Evolutionary conservation across 345 rosid species (phyloP), one percentile per base, ranked within the genome.

Genomic region (Eucalyptus sp.): DNA sequence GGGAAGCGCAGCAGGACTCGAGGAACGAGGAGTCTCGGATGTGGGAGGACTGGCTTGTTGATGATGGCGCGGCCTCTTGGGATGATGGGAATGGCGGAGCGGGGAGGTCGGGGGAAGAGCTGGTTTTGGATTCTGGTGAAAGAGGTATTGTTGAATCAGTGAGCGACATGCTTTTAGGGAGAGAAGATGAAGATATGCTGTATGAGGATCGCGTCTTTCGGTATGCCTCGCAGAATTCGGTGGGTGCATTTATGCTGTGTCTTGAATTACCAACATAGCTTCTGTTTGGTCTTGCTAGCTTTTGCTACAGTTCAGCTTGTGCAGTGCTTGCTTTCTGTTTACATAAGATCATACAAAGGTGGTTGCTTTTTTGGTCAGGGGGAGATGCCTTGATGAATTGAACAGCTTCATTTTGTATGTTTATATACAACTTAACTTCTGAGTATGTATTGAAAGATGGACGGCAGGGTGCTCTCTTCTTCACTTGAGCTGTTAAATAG

Each of bases 31-130:
- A 93, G 92, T 93, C 94, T 51, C 92, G 97, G 90, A 94, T 94
- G 88, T 97, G 99, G 99, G 99, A 97, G 94, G 99, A 97, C 84
- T 97, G 99, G 99, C 92, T 97, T 87, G 93, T 93, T 85, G 96
- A 94, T 86, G 95, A 93, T 64, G 86, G 87, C 89, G 71, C 89
- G 86, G 91, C 93, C 50, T 92, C 95, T 87, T 93, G 96, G 96
- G 94, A 91, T 79, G 93, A 93, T 33, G 94, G 92, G 90, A 93
- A 91, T 89, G 92, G 92, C 86, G 91, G 90, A 27, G 84, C 80
- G 5, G 92, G 91, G 86, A 88, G 89, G 13, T 87, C 87, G 50
- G 91, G 62, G 93, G 90, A 51, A 88, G 86, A 54, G 91, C 87
- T 46, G 92, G 86, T 86, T 87, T 33, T 46, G 87, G 85, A 17